Percentiles rank a stretch among this genome's conserved stretches.
Conservation (phyloP, 768 basidiomycete genomes). For the Collybia sp. region DNA sequence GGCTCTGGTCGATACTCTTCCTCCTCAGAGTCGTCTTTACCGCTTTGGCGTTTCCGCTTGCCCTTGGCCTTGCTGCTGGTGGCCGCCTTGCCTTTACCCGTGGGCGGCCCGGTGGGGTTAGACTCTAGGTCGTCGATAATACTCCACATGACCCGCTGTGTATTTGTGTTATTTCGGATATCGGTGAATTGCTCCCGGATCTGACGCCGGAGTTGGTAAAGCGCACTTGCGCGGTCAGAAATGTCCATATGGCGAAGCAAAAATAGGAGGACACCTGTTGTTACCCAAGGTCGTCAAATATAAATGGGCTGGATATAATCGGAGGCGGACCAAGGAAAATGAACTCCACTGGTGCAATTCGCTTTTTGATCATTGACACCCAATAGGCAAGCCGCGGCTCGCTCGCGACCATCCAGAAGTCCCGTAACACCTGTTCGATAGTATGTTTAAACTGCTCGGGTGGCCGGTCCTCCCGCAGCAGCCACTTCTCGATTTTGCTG, state of each 20-base stretch:
- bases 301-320: background rate
- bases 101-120: constrained; percentile 26
- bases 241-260: constrained; percentile 39
- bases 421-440: constrained; percentile 48
- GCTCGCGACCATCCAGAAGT: constrained; percentile 50
- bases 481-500: constrained; percentile 52
- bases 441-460: constrained; percentile 42
- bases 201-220: constrained; percentile 50
- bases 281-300: background rate
- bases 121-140: constrained; percentile 38
- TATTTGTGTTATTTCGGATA: constrained; percentile 55
- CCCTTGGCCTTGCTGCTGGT: constrained; percentile 11
- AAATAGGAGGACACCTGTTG: constrained; percentile 61
- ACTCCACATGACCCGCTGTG: constrained; percentile 55
- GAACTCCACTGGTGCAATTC: constrained; percentile 73
- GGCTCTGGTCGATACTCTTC: constrained; percentile 47
- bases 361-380: constrained; percentile 50
- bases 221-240: constrained; percentile 46
- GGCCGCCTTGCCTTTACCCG: background rate
- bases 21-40: constrained; percentile 25
- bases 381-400: constrained; percentile 33
- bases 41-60: constrained; percentile 25
- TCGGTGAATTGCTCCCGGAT: constrained; percentile 58
- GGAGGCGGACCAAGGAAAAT: constrained; percentile 64
- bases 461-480: constrained; percentile 37